Conservation (phyloP, 805 yeast genomes). For the Suhomyces prunicola region DNA sequence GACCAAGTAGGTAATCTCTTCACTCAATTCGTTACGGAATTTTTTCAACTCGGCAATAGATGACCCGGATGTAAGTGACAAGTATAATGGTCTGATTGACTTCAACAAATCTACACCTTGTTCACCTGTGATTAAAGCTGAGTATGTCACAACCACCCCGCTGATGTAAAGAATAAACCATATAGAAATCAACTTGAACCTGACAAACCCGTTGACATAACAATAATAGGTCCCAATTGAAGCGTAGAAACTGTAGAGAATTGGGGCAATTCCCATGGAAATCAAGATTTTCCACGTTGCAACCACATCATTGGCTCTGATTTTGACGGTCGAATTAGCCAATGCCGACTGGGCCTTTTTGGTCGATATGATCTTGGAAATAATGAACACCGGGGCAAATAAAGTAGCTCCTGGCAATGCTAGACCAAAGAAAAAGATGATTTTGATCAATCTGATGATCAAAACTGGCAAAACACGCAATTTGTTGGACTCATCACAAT, state of each 20-base stretch:
- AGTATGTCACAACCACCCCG: conserved; percentile 73
- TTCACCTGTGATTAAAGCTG: conserved; percentile 91
- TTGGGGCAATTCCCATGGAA: conserved; percentile 84
- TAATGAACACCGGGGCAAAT: conserved; percentile 83
- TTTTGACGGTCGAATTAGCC: conserved; percentile 83
- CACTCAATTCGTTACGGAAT: conserved; percentile 59
- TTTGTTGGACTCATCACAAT: conserved; percentile 50
- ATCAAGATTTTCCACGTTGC: conserved; percentile 97
- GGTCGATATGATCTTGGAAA: conserved; percentile 70
- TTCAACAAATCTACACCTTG: conserved; percentile 87
- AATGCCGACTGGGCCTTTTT: conserved; percentile 75
- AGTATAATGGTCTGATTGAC: conserved; percentile 75
- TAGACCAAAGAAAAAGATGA: conserved; percentile 54
- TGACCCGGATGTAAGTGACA: conserved; percentile 57
- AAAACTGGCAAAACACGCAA: conserved; percentile 51
- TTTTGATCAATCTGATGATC: conserved; percentile 53
- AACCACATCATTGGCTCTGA: conserved; percentile 87
- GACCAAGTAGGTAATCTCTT: conserved; percentile 73
- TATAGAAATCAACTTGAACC: conserved; percentile 34
- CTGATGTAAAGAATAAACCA: conserved; percentile 51
- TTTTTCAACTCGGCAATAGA: conserved; percentile 57
- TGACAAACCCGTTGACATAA: conserved; percentile 15
- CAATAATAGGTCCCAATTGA: conserved; percentile 47
- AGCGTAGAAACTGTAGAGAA: conserved; percentile 80
- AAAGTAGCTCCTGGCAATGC: conserved; percentile 87